These are phyloP conservation scores for Polyplosphaeria fusca DNA, from an alignment of 495 filamentous ascomycete genomes.

Conservation along the genomic window DNA sequence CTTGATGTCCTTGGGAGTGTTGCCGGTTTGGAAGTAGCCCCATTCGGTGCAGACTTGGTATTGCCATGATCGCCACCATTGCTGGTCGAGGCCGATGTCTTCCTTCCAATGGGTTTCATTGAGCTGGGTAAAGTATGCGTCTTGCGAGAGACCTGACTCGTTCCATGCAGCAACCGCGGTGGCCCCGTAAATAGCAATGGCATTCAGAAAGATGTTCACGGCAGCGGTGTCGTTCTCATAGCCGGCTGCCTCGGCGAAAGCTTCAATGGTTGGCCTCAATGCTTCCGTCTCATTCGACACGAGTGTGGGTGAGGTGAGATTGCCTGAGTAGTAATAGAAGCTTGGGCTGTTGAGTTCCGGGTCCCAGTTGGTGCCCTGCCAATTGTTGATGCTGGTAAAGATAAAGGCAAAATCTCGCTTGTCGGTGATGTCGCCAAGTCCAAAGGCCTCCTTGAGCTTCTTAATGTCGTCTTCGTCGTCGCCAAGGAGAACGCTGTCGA, in stretches of 20 bases:
- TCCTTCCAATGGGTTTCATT: slow-evolving; percentile 51
- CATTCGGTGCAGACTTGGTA: slow-evolving; percentile 51
- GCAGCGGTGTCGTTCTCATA: slow-evolving; percentile 52
- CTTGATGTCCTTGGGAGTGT: slow-evolving; percentile 53
- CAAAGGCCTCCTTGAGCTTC: slow-evolving; percentile 60
- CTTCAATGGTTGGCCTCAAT: slow-evolving; percentile 44
- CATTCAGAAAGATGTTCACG: slow-evolving; percentile 59
- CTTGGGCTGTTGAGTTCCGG: slow-evolving; percentile 51
- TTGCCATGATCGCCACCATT: slow-evolving; percentile 35
- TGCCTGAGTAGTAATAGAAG: slow-evolving; percentile 47
- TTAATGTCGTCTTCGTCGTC: slow-evolving; percentile 46
- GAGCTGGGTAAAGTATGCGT: slow-evolving; percentile 53
- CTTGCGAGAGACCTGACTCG: slow-evolving; percentile 44
- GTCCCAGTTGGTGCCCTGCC: slow-evolving; percentile 71
- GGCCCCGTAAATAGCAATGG: slow-evolving; percentile 58
- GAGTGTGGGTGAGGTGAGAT: slow-evolving; percentile 31
- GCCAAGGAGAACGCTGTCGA: slow-evolving; percentile 64
- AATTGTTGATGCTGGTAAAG: slow-evolving; percentile 50
- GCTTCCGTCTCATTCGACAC: slow-evolving; percentile 48
- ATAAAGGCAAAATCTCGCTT: slow-evolving; percentile 60
- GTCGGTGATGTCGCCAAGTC: slow-evolving; percentile 55
- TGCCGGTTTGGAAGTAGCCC: slow-evolving; percentile 69
- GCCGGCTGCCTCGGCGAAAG: slow-evolving; percentile 54
- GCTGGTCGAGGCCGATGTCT: slow-evolving; percentile 49
- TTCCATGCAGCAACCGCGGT: slow-evolving; percentile 43